phyloP scores from a whole-genome alignment of 2,329 filamentous ascomycete species.

The Colletotrichum agaves region DNA sequence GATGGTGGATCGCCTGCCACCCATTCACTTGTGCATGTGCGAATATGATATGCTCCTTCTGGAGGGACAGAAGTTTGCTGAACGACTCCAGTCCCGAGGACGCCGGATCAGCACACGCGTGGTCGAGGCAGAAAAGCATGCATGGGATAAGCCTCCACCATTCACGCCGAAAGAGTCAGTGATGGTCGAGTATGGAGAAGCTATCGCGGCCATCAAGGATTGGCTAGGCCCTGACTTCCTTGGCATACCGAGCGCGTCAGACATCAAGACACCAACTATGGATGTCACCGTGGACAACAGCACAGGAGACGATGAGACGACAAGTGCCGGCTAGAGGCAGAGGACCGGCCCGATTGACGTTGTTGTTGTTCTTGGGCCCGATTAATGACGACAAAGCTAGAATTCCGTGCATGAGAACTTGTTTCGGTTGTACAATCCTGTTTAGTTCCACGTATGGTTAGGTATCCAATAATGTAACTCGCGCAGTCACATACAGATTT shows the following conservation, averaged over 20 bases:
- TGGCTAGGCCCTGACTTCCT: slow-evolving; percentile 52
- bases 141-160: slow-evolving; percentile 60
- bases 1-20: slow-evolving; percentile 62
- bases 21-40: slow-evolving; percentile 69
- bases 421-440: too few species aligned
- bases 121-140: slow-evolving; percentile 58
- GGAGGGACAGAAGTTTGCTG: slow-evolving; percentile 70
- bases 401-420: too few species aligned
- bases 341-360: too few species aligned
- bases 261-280: too few species aligned
- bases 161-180: slow-evolving; percentile 57
- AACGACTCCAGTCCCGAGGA: slow-evolving; percentile 57
- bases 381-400: too few species aligned
- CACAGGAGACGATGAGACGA: too few species aligned
- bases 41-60: slow-evolving; percentile 73
- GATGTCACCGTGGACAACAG: too few species aligned
- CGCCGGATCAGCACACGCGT: slow-evolving; percentile 51
- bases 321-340: too few species aligned
- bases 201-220: slow-evolving; percentile 52
- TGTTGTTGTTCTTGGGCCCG: too few species aligned
- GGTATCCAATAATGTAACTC: too few species aligned
- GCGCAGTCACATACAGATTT: too few species aligned
- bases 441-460: too few species aligned
- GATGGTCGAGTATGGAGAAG: slow-evolving; percentile 57
- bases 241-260: slow-evolving; percentile 40